Percentiles rank a stretch among this genome's conserved stretches.
These are phyloP conservation scores for Fusarium vanettenii DNA, from an alignment of 2,329 filamentous ascomycete species.

Conservation along the genomic window DNA sequence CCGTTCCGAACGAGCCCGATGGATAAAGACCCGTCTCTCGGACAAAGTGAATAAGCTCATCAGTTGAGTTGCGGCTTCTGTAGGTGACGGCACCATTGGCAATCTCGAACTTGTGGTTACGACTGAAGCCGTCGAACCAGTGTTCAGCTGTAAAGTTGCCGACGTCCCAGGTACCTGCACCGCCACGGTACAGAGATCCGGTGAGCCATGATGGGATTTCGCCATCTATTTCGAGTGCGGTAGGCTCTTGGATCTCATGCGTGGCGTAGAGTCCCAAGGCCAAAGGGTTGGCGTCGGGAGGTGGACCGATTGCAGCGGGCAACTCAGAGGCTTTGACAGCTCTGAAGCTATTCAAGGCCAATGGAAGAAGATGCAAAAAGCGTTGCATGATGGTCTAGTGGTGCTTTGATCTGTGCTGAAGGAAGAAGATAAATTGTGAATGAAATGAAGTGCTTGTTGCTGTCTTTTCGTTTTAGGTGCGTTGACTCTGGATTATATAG, in stretches of 20 bases:
- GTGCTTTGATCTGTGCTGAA: not conserved
- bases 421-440: not conserved
- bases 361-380: not conserved
- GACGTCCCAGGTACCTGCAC: constrained; percentile 21
- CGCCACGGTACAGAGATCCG: constrained; percentile 24
- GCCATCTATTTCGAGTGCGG: constrained; percentile 7
- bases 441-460: not conserved
- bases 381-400: not conserved
- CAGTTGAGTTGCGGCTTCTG: constrained; percentile 18
- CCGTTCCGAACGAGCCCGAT: not conserved
- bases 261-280: constrained; percentile 24
- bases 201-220: constrained; percentile 19
- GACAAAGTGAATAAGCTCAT: constrained; percentile 21
- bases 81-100: constrained; percentile 19
- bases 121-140: constrained; percentile 25
- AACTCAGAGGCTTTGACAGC: not conserved
- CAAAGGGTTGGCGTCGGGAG: constrained; percentile 1
- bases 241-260: constrained; percentile 13
- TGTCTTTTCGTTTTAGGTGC: not conserved
- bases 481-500: not conserved
- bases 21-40: constrained; percentile 17
- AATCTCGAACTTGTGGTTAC: constrained; percentile 23
- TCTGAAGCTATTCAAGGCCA: not conserved
- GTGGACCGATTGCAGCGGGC: not conserved
- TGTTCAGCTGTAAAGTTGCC: constrained; percentile 28